These are phyloP conservation scores for Furcasterigmium sp. DNA, from an alignment of 2,329 filamentous ascomycete species.

Conservation along the genomic window DNA sequence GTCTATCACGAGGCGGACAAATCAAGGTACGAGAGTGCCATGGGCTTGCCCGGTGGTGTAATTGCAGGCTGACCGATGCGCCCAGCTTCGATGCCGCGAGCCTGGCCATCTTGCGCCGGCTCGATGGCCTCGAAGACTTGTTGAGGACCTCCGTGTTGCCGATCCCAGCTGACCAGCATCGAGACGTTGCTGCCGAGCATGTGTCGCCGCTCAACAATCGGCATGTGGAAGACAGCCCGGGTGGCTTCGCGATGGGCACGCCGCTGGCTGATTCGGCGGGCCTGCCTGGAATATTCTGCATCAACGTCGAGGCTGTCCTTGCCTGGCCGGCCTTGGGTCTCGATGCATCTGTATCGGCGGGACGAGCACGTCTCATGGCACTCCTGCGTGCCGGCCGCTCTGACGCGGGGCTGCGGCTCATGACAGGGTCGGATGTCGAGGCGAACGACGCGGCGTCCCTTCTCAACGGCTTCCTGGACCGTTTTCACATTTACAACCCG, in stretches of 20 bases:
- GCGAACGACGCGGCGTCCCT: background rate
- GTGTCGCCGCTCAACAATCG: too few species aligned
- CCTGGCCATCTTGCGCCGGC: slow-evolving; percentile 1
- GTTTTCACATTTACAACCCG: slow-evolving; percentile 2
- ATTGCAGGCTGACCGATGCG: background rate
- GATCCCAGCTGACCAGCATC: background rate
- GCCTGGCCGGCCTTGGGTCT: background rate
- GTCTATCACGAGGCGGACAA: slow-evolving; percentile 5
- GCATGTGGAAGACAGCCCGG: too few species aligned
- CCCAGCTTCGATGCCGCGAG: slow-evolving; percentile 4
- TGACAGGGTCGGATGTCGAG: background rate
- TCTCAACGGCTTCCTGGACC: background rate
- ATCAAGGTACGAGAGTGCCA: slow-evolving; percentile 1
- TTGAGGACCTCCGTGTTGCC: background rate
- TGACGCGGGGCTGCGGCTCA: background rate
- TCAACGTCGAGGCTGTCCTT: background rate
- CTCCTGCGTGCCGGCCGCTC: background rate
- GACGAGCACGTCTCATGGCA: background rate
- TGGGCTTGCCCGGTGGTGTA: background rate
- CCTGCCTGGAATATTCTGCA: background rate
- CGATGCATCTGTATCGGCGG: background rate
- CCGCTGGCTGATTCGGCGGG: background rate
- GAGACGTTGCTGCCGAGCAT: too few species aligned
- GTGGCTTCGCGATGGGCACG: background rate
- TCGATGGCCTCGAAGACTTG: background rate